phyloP scores from a whole-genome alignment of 805 yeast genomes.

The Wickerhamomyces tratensis region DNA sequence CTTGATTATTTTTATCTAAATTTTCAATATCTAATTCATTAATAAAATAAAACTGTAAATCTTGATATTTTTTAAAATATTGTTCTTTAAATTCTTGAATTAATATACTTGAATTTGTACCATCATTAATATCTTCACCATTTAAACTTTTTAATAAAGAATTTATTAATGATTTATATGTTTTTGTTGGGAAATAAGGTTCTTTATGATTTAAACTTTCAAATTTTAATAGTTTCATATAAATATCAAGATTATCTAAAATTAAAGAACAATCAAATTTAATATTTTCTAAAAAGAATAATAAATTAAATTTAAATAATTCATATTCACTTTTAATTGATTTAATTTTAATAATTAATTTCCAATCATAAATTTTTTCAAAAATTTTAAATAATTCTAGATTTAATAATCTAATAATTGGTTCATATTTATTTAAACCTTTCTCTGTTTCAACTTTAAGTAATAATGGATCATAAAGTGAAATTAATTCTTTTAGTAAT shows the following conservation, averaged over 20 bases:
- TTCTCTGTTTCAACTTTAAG: conserved; percentile 11
- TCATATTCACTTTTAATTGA: conserved; percentile 60
- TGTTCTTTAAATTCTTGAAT: conserved; percentile 46
- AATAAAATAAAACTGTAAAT: conserved; percentile 68
- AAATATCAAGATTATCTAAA: conserved; percentile 44
- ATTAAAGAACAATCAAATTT: conserved; percentile 34
- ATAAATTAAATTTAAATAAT: conserved; percentile 35
- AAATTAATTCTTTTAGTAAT: conserved; percentile 1
- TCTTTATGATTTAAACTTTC: conserved; percentile 35
- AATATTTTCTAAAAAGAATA: conserved; percentile 29
- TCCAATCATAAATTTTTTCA: conserved; percentile 11
- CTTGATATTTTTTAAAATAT: conserved; percentile 55
- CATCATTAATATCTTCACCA: conserved; percentile 34
- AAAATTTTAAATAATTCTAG: conserved; percentile 14
- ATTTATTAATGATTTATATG: conserved; percentile 33
- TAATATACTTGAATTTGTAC: conserved; percentile 36
- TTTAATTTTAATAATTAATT: conserved; percentile 27
- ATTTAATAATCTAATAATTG: conserved; percentile 11
- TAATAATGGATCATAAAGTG: conserved; percentile 13
- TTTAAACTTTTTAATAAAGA: conserved; percentile 26
- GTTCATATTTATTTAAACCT: conserved; percentile 10
- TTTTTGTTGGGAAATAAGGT: conserved; percentile 51
- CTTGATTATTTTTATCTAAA: conserved; percentile 10
- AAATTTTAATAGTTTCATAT: conserved; percentile 42
- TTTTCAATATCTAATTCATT: conserved; percentile 29